Base-by-base conservation (phyloP, 1,284 basidiomycete species). In the Coniophora puteana region DNA sequence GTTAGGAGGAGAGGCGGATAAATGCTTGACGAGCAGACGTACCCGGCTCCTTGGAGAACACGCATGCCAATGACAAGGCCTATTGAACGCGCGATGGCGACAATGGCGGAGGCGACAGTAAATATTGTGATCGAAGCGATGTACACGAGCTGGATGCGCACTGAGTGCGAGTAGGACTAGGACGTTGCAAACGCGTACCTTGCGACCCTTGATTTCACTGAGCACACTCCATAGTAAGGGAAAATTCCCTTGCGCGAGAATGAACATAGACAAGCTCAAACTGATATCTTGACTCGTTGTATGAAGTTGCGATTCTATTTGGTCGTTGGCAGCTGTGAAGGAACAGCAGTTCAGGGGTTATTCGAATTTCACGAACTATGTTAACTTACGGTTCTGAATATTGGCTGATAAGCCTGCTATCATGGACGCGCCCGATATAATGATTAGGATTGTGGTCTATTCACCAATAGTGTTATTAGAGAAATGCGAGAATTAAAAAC, bases 151-250 rank as follows among this genome's bases (percentile, higher is more conserved):
- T 88, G 46, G 5, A 34, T 4, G 21, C 11, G 16, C 25, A 11
- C 26, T 17, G 8, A 27, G 14, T 30, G 14, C 18, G 8, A 25
- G 12, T 14, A 40, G 11, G 44, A 35, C 11, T 6, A 33, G 26
- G 45, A 2, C 11, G 3, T 20, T 43, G 11, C 28, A 4, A 22
- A 41, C n/a, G 45, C 40, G 34, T 12, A 82, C 83, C 67, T 88
- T 91, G 26, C 90, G 69, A 3, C 90, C 90, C 47, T 81, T 82
- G 32, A 93, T 76, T 59, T 93, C 89, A 42, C 83, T 85, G 18
- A 90, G 60, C 0, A 79, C 72, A 43, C 72, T 78, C 89, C 89
- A 92, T 4, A 85, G 34, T 13, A 86, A 48, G 0, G 87, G 87
- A 36, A 79, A 63, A 11, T 67, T 57, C 0, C 89, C 88, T 59